Evolutionary conservation across 176 grass and related monocot species (phyloP).

Genomic region (Carex myosuroides): DNA sequence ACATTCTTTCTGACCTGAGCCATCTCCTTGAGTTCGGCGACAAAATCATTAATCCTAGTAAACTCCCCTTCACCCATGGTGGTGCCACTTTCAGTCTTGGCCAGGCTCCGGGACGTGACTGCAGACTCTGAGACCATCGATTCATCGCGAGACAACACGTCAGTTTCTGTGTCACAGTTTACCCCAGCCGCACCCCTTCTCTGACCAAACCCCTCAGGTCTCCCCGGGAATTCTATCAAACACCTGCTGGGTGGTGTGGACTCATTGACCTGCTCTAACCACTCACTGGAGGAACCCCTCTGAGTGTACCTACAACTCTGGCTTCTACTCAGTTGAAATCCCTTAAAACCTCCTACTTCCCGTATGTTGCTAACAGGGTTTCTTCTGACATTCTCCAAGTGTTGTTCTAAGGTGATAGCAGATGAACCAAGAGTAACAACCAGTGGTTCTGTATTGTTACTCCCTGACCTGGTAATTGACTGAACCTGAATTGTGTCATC

Average conservation of each 20-base stretch:
- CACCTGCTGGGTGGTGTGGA: constrained; percentile 65
- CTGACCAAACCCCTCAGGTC: constrained; percentile 47
- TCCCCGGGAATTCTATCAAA: constrained; percentile 55
- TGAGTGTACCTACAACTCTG: constrained; percentile 66
- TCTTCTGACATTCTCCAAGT: constrained; percentile 67
- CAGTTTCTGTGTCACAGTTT: constrained; percentile 58
- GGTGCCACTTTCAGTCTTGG: constrained; percentile 30
- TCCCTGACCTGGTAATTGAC: constrained; percentile 18
- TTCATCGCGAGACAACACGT: constrained; percentile 53
- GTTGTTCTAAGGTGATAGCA: constrained; percentile 68
- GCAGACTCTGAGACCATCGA: constrained; percentile 59
- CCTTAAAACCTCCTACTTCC: constrained; percentile 35
- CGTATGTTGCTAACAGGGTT: constrained; percentile 43
- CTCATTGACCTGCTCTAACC: constrained; percentile 40
- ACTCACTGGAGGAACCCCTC: constrained; percentile 42
- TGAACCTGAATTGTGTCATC: constrained; percentile 35
- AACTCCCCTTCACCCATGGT: constrained; percentile 45
- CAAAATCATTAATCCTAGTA: constrained; percentile 66
- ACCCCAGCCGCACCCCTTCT: constrained; percentile 26
- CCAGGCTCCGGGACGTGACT: constrained; percentile 34
- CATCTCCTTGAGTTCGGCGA: constrained; percentile 84
- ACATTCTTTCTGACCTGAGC: constrained; percentile 42
- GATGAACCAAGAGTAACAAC: constrained; percentile 22
- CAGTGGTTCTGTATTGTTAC: constrained; percentile 27
- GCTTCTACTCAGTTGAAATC: constrained; percentile 54